Evolutionary conservation across 305 asterid genomes (phyloP).

Genomic region (Lippia alba): DNA sequence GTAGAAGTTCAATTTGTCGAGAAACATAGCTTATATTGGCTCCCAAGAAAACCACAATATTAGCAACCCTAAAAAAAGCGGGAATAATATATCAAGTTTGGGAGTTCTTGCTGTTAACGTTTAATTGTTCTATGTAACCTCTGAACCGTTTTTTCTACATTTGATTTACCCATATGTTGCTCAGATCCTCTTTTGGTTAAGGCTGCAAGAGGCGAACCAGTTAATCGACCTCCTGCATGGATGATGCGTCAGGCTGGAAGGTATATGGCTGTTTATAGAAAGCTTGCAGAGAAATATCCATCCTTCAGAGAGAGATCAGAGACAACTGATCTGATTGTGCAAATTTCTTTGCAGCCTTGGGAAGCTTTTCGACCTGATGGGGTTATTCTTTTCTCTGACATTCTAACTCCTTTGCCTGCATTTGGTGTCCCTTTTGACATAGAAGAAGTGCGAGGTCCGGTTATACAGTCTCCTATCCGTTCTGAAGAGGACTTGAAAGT

Average conservation of each 20-base stretch:
- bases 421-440: slow-evolving; percentile 96
- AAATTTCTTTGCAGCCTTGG: slow-evolving; percentile 99
- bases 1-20: neutral
- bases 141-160: slow-evolving; percentile 19
- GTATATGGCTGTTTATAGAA: slow-evolving; percentile 92
- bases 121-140: neutral
- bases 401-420: slow-evolving; percentile 95
- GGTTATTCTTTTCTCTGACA: slow-evolving; percentile 93
- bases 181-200: slow-evolving; percentile 90
- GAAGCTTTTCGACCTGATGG: slow-evolving; percentile 96
- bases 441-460: slow-evolving; percentile 86
- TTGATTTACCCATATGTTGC: slow-evolving; percentile 21
- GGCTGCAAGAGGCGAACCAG: slow-evolving; percentile 90
- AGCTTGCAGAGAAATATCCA: slow-evolving; percentile 95
- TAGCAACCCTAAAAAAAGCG: neutral
- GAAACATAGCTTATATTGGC: neutral
- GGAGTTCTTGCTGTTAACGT: neutral
- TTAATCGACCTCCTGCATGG: slow-evolving; percentile 95
- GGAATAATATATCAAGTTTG: neutral
- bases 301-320: slow-evolving; percentile 99
- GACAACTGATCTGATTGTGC: slow-evolving; percentile 98
- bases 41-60: neutral
- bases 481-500: slow-evolving; percentile 75
- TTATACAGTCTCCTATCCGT: slow-evolving; percentile 80
- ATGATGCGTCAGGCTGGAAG: slow-evolving; percentile 99